A percentile compares a stretch with the other conserved stretches of the same genome.
Evolutionary conservation across 163 green algal genomes (phyloP).

Genomic region (Volvox carteri): DNA sequence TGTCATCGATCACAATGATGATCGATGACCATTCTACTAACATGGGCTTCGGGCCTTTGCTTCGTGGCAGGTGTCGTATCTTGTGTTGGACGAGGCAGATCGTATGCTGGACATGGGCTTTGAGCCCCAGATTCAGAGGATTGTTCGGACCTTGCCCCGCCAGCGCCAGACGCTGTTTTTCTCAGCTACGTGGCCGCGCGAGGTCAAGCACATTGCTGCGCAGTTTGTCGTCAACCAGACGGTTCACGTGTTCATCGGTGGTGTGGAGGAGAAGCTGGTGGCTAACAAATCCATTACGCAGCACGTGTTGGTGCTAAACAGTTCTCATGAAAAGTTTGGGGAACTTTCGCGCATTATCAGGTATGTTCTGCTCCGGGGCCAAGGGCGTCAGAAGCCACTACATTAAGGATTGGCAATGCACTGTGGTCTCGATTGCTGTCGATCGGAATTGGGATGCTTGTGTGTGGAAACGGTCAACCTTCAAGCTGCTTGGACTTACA

Average conservation of each 20-base stretch:
- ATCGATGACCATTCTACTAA: too few relatives aligned
- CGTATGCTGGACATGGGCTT: slow-evolving; percentile 99
- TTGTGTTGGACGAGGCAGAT: slow-evolving; percentile 98
- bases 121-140: slow-evolving; percentile 89
- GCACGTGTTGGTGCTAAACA: slow-evolving; percentile 62
- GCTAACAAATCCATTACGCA: slow-evolving; percentile 90
- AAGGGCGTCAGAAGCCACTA: too few relatives aligned
- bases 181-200: slow-evolving; percentile 89
- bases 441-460: too few relatives aligned
- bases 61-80: slow-evolving; percentile 85
- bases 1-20: too few relatives aligned
- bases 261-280: slow-evolving; percentile 84
- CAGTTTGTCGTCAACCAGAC: slow-evolving; percentile 87
- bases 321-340: slow-evolving; percentile 68
- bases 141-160: slow-evolving; percentile 80
- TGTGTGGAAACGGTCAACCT: too few relatives aligned
- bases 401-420: too few relatives aligned
- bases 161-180: slow-evolving; percentile 95
- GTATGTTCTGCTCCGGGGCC: background rate
- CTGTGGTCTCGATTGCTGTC: too few relatives aligned
- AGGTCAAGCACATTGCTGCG: slow-evolving; percentile 81
- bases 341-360: slow-evolving; percentile 63
- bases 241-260: slow-evolving; percentile 91
- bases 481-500: too few relatives aligned
- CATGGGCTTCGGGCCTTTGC: too few relatives aligned